These are phyloP conservation scores for Leersia perrieri DNA, from an alignment of 176 grass and related monocot genomes.

Conservation along the genomic window DNA sequence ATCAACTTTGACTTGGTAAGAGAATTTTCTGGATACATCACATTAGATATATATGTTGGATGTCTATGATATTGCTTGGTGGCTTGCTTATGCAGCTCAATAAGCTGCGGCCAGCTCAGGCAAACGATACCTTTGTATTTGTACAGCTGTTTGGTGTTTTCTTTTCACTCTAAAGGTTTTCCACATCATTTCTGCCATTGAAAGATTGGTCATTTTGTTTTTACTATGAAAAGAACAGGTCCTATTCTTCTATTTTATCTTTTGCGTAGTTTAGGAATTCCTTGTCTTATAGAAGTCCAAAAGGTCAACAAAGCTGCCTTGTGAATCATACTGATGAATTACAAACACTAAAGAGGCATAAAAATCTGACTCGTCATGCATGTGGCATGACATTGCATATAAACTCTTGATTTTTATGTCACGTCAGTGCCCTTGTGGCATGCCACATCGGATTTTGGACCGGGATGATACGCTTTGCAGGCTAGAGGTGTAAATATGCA, in stretches of 20 bases:
- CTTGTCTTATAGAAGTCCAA: background rate
- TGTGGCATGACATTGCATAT: too few species aligned
- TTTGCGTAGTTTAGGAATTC: background rate
- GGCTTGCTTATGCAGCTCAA: too few species aligned
- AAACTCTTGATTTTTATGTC: too few species aligned
- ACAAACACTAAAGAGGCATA: too few species aligned
- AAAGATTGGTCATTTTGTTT: background rate
- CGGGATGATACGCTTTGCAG: too few species aligned
- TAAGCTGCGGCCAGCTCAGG: too few species aligned
- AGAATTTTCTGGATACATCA: conserved; percentile 3
- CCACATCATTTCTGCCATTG: background rate
- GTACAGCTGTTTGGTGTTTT: background rate
- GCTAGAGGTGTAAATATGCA: too few species aligned
- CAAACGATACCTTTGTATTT: conserved; percentile 1
- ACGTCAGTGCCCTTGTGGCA: too few species aligned
- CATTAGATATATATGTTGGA: conserved; percentile 18
- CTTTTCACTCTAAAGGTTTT: background rate
- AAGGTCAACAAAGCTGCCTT: background rate
- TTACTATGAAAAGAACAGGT: background rate
- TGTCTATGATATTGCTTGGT: too few species aligned
- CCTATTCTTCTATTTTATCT: background rate
- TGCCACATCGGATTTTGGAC: too few species aligned
- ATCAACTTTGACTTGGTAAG: conserved; percentile 84
- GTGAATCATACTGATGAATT: background rate
- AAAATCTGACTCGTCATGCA: too few species aligned